phyloP scores from a whole-genome alignment of 495 filamentous ascomycete genomes.

The Penicillium soppii region DNA sequence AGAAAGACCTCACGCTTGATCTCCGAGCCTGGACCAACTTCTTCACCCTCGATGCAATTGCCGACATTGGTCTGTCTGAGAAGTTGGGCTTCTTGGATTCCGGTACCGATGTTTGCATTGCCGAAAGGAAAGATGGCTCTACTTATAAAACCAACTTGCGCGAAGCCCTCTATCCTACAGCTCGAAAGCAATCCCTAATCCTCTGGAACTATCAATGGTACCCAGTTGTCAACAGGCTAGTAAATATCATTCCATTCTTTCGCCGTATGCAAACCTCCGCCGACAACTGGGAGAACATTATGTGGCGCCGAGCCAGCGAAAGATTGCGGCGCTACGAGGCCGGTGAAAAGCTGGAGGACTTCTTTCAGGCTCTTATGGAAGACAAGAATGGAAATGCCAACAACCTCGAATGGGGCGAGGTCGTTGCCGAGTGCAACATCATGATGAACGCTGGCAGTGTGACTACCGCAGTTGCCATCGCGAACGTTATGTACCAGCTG shows the following conservation, averaged over 20 bases:
- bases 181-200: conserved; percentile 38
- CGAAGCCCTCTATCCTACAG: conserved; percentile 46
- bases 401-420: conserved; percentile 35
- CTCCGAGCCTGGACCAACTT: conserved; percentile 45
- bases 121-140: conserved; percentile 41
- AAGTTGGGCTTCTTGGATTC: conserved; percentile 51
- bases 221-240: conserved; percentile 25
- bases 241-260: conserved; percentile 35
- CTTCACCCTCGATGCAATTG: conserved; percentile 52
- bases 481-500: conserved; percentile 55
- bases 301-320: conserved; percentile 35
- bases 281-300: conserved; percentile 40
- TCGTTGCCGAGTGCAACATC: conserved; percentile 34
- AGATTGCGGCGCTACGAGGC: conserved; percentile 42
- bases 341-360: conserved; percentile 57
- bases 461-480: conserved; percentile 54
- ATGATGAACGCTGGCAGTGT: conserved; percentile 56
- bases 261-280: conserved; percentile 22
- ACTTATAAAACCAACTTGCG: conserved; percentile 41
- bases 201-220: conserved; percentile 54
- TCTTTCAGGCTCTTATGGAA: conserved; percentile 56
- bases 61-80: conserved; percentile 52
- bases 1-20: conserved; percentile 35
- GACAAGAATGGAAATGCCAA: conserved; percentile 47
- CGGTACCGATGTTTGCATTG: conserved; percentile 42